phyloP scores from a whole-genome alignment of 805 yeast genomes.

The Peterozyma xylosa region DNA sequence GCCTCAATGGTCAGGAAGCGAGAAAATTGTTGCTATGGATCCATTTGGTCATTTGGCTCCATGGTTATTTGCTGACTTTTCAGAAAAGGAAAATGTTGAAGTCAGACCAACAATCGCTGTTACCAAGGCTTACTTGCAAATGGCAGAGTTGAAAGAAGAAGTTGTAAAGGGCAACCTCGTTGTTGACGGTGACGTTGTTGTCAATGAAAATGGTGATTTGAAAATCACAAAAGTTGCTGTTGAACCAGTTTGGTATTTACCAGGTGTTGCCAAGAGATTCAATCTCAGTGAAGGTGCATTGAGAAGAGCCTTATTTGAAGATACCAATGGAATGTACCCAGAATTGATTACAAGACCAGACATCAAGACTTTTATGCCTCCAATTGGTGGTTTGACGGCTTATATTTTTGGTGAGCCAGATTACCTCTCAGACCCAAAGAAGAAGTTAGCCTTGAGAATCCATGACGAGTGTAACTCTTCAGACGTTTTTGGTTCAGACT shows the following conservation, averaged over 20 bases:
- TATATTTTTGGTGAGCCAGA: conserved; percentile 60
- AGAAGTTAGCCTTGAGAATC: conserved; percentile 48
- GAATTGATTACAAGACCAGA: conserved; percentile 64
- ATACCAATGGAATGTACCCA: conserved; percentile 67
- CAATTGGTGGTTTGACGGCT: conserved; percentile 62
- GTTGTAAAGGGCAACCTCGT: conserved; percentile 42
- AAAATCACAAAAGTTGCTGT: conserved; percentile 59
- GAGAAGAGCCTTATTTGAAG: conserved; percentile 56
- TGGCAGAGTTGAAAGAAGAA: conserved; percentile 50
- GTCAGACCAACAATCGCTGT: conserved; percentile 60
- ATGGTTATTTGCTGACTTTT: conserved; percentile 40
- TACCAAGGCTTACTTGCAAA: conserved; percentile 58
- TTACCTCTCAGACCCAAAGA: conserved; percentile 41
- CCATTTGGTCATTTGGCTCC: conserved; percentile 65
- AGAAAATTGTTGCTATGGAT: conserved; percentile 58
- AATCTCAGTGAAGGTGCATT: conserved; percentile 47
- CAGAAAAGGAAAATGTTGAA: conserved; percentile 41
- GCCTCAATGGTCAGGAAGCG: conserved; percentile 46
- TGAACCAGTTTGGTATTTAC: conserved; percentile 67
- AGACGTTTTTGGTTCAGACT: conserved; percentile 62
- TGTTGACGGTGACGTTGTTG: conserved; percentile 56
- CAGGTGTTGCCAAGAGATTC: conserved; percentile 61
- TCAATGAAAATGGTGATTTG: conserved; percentile 53
- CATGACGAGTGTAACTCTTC: conserved; percentile 70
- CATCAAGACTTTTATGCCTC: conserved; percentile 58